A percentile compares a stretch with the other conserved stretches of the same genome.
These are phyloP conservation scores for Podaxis carcinomalis DNA, from an alignment of 768 basidiomycete genomes.

Conservation along the genomic window DNA sequence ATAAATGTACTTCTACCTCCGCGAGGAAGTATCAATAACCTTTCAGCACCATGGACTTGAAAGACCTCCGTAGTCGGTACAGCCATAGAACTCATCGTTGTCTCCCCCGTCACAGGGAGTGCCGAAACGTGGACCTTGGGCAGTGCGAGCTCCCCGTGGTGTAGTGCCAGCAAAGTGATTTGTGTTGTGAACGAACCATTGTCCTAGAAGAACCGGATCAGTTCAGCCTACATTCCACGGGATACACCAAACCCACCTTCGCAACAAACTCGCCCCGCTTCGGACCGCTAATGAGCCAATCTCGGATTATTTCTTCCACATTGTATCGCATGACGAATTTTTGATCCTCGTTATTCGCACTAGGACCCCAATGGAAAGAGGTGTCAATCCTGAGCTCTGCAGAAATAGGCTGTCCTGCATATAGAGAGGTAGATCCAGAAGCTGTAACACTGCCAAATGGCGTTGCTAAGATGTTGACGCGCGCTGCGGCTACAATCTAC, in stretches of 20 bases:
- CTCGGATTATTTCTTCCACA: constrained; percentile 72
- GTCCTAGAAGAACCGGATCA: constrained; percentile 42
- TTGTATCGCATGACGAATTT: constrained; percentile 71
- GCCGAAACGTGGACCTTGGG: constrained; percentile 70
- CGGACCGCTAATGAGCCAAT: constrained; percentile 87
- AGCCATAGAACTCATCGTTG: constrained; percentile 53
- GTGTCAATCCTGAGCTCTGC: constrained; percentile 64
- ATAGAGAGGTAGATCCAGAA: constrained; percentile 40
- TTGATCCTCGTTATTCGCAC: constrained; percentile 31
- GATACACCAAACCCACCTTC: constrained; percentile 41
- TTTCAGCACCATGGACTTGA: constrained; percentile 82
- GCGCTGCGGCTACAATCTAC: constrained; percentile 67
- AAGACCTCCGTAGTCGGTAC: constrained; percentile 74
- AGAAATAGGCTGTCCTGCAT: constrained; percentile 86
- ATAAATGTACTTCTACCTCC: constrained; percentile 81
- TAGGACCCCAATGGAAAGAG: constrained; percentile 73
- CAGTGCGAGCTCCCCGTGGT: constrained; percentile 74
- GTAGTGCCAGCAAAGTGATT: constrained; percentile 81
- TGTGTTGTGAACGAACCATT: constrained; percentile 52
- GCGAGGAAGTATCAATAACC: constrained; percentile 75
- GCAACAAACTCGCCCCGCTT: constrained; percentile 84
- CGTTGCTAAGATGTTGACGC: constrained; percentile 43
- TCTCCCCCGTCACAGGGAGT: constrained; percentile 45
- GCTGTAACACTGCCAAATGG: constrained; percentile 32
- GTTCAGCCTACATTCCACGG: constrained; percentile 5